Percentiles rank a stretch among this genome's conserved stretches.
These are phyloP conservation scores for Mycena vulgaris DNA, from an alignment of 768 basidiomycete species.

Conservation along the genomic window DNA sequence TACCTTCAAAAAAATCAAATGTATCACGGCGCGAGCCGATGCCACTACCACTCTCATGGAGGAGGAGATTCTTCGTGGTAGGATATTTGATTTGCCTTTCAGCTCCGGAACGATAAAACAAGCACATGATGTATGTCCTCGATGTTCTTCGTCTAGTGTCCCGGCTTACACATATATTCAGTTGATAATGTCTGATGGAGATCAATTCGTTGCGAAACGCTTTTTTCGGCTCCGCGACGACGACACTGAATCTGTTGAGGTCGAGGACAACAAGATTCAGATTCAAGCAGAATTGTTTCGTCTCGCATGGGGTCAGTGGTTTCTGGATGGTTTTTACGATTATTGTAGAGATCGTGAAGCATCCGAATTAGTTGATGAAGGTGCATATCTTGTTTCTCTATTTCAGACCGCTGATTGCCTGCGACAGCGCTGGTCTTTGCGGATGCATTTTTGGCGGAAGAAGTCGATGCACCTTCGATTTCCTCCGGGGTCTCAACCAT, in stretches of 20 bases:
- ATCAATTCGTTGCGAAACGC: neutral
- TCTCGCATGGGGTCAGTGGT: slow-evolving; percentile 12
- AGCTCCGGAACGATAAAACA: neutral
- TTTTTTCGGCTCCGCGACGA: slow-evolving; percentile 1
- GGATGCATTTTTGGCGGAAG: neutral
- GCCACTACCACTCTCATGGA: too few relatives aligned
- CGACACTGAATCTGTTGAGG: too few relatives aligned
- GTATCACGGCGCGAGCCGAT: too few relatives aligned
- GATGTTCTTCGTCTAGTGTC: neutral
- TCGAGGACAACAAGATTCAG: neutral
- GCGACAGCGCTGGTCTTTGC: neutral
- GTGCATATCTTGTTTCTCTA: neutral
- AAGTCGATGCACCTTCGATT: neutral
- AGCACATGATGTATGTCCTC: neutral
- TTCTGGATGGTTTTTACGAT: neutral
- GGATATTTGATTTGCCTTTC: slow-evolving; percentile 1
- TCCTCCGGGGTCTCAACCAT: slow-evolving; percentile 9
- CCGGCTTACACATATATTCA: neutral
- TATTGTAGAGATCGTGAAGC: neutral
- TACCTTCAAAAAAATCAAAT: slow-evolving; percentile 5
- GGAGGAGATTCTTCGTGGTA: slow-evolving; percentile 1
- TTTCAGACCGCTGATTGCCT: neutral
- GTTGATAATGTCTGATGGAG: neutral
- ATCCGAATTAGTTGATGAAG: neutral
- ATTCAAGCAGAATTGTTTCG: neutral